Evolutionary conservation across 176 grass and related monocot species (phyloP).

Genomic region (Avena atlantica): DNA sequence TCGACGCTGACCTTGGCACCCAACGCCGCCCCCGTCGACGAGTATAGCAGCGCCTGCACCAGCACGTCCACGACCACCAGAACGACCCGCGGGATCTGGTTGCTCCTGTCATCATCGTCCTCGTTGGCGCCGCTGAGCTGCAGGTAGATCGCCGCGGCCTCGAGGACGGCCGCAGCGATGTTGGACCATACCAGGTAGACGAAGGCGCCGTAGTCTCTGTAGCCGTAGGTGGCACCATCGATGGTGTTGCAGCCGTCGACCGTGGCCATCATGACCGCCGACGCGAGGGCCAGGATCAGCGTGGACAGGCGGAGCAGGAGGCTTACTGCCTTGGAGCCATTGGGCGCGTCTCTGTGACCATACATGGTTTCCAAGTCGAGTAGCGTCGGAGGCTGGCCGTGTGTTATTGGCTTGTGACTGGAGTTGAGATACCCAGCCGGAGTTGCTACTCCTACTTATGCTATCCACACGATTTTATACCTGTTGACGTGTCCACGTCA

Average conservation of each 20-base stretch:
- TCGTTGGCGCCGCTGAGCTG: neutral
- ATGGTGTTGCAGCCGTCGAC: too few relatives aligned
- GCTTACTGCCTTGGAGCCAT: constrained; percentile 38
- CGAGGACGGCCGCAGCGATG: constrained; percentile 25
- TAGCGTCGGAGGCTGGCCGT: too few relatives aligned
- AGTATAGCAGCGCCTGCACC: constrained; percentile 36
- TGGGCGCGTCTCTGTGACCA: neutral
- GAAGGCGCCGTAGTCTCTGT: constrained; percentile 35
- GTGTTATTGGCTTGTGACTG: too few relatives aligned
- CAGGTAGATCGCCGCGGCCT: constrained; percentile 17
- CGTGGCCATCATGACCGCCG: too few relatives aligned
- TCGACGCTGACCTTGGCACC: neutral
- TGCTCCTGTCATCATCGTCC: neutral
- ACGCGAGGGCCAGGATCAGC: constrained; percentile 29
- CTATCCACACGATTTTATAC: neutral
- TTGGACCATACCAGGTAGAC: neutral
- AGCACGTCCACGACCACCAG: neutral
- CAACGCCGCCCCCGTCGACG: constrained; percentile 20
- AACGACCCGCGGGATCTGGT: neutral
- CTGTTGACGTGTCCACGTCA: neutral
- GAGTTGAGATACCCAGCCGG: too few relatives aligned
- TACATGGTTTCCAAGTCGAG: neutral
- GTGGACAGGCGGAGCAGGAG: constrained; percentile 34
- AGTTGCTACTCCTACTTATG: neutral
- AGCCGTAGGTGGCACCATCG: constrained; percentile 26